These are phyloP conservation scores for Arabidopsis arenosa DNA, from an alignment of 345 rosid species.

Conservation along the genomic window DNA sequence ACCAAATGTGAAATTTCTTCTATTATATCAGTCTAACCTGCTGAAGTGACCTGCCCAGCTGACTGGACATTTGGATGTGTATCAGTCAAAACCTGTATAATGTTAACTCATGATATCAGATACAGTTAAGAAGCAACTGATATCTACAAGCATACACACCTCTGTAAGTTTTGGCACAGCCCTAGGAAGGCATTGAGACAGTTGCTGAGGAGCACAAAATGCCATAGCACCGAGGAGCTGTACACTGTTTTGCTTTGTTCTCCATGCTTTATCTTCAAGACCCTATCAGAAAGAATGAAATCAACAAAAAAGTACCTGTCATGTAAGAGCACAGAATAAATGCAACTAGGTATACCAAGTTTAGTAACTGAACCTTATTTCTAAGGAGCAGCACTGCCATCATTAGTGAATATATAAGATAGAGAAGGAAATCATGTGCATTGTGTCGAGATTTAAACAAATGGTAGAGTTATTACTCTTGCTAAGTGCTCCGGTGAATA, in stretches of 20 bases:
- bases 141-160: constrained; percentile 49
- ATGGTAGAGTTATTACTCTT: constrained; percentile 55
- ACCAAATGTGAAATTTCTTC: constrained; percentile 14
- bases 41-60: constrained; percentile 96
- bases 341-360: constrained; percentile 8
- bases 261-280: constrained; percentile 98
- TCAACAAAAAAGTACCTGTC: constrained; percentile 10
- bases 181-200: constrained; percentile 95
- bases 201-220: constrained; percentile 95
- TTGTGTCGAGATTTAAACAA: not conserved
- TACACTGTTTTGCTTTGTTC: constrained; percentile 98
- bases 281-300: constrained; percentile 58
- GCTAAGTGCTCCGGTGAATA: constrained; percentile 93
- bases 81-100: constrained; percentile 85
- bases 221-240: constrained; percentile 99
- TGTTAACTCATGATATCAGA: constrained; percentile 22
- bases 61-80: constrained; percentile 99
- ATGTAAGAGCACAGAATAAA: constrained; percentile 17
- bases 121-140: not conserved
- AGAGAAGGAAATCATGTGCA: constrained; percentile 19
- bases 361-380: constrained; percentile 14
- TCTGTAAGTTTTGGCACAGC: constrained; percentile 94
- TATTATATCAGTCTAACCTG: constrained; percentile 61
- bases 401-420: constrained; percentile 34
- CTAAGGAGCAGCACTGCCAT: constrained; percentile 50